These are phyloP conservation scores for Trichoderma gracile DNA, from an alignment of 2,329 filamentous ascomycete genomes.

Conservation along the genomic window DNA sequence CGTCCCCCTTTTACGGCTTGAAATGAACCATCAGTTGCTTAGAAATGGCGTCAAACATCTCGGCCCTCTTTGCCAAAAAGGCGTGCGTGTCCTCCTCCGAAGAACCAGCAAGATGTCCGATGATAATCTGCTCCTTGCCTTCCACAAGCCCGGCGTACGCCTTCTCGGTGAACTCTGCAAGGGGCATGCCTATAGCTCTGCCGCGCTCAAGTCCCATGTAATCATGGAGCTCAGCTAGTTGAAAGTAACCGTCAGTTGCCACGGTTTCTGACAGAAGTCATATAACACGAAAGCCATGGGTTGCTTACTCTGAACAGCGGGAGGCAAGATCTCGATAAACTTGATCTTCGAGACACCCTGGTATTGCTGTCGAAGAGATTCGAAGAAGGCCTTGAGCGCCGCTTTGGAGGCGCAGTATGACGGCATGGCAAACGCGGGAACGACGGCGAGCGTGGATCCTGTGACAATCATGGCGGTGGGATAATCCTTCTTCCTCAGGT, in stretches of 20 bases:
- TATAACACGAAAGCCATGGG: neutral
- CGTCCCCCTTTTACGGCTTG: neutral
- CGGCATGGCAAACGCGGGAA: constrained; percentile 28
- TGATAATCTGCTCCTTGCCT: constrained; percentile 16
- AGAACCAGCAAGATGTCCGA: neutral
- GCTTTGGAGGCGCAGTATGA: constrained; percentile 31
- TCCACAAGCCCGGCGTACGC: constrained; percentile 14
- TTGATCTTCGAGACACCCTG: constrained; percentile 26
- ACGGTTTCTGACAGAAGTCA: neutral
- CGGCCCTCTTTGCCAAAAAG: constrained; percentile 2
- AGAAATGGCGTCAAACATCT: constrained; percentile 5
- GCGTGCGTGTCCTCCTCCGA: neutral
- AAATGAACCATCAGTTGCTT: neutral
- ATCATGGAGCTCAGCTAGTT: constrained; percentile 22
- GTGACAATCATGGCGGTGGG: constrained; percentile 29
- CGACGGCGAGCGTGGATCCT: constrained; percentile 27
- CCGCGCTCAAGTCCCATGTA: constrained; percentile 17
- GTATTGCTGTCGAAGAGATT: constrained; percentile 29
- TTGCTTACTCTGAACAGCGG: constrained; percentile 29
- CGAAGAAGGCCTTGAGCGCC: constrained; percentile 30
- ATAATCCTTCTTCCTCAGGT: constrained; percentile 26
- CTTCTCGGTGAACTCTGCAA: constrained; percentile 17
- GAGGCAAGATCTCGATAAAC: constrained; percentile 30
- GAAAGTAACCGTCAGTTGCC: neutral
- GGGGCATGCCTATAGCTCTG: constrained; percentile 16